These are phyloP conservation scores for Pezizomycotina sp. DNA, from an alignment of 2,329 filamentous ascomycete genomes.

Conservation along the genomic window DNA sequence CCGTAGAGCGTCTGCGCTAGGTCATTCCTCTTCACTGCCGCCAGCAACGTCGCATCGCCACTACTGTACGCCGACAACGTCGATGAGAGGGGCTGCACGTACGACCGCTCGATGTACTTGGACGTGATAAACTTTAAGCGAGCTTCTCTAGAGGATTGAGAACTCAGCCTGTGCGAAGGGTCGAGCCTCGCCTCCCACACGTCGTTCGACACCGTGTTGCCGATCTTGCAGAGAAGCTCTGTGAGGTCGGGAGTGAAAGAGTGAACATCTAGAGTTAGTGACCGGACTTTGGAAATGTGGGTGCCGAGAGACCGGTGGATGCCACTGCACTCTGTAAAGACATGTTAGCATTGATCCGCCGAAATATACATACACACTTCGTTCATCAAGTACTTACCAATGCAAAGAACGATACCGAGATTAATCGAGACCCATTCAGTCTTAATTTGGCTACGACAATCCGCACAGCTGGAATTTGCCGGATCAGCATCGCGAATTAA, in stretches of 20 bases:
- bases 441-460: slow-evolving; percentile 80
- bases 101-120: slow-evolving; percentile 78
- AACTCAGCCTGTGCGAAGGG: slow-evolving; percentile 50
- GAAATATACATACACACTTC: neutral
- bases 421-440: slow-evolving; percentile 99
- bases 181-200: slow-evolving; percentile 85
- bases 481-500: slow-evolving; percentile 78
- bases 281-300: slow-evolving; percentile 93
- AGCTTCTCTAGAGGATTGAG: slow-evolving; percentile 72
- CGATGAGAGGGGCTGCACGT: slow-evolving; percentile 59
- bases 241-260: slow-evolving; percentile 96
- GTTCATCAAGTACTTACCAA: slow-evolving; percentile 21
- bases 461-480: slow-evolving; percentile 83
- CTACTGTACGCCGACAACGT: slow-evolving; percentile 60
- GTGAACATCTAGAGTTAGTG: slow-evolving; percentile 82
- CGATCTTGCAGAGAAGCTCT: slow-evolving; percentile 76
- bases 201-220: slow-evolving; percentile 91
- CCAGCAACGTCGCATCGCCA: slow-evolving; percentile 73
- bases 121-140: slow-evolving; percentile 85
- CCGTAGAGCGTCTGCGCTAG: slow-evolving; percentile 86
- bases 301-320: slow-evolving; percentile 93
- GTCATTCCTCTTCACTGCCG: slow-evolving; percentile 90
- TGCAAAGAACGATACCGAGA: slow-evolving; percentile 78
- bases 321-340: slow-evolving; percentile 74
- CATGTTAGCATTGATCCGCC: slow-evolving; percentile 4